A percentile compares a stretch with the other conserved stretches of the same genome.
phyloP scores from a whole-genome alignment of 148 eudicot species.

The Limonium bicolor region DNA sequence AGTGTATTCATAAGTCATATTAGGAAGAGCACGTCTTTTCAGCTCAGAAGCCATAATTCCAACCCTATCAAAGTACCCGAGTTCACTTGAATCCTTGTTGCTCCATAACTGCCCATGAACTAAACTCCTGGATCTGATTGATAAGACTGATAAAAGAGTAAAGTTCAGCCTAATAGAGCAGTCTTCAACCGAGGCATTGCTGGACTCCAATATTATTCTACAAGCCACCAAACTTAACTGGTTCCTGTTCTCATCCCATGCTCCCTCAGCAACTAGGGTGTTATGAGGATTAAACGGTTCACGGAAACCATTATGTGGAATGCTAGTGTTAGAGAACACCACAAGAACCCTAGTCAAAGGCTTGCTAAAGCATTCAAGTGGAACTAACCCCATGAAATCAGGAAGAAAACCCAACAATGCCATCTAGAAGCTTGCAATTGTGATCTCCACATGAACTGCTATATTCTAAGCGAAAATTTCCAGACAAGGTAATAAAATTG shows the following conservation, averaged over 20 bases:
- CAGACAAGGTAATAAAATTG: constrained; percentile 14
- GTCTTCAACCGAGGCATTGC: constrained; percentile 46
- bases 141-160: constrained; percentile 34
- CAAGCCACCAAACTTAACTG: constrained; percentile 61
- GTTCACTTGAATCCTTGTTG: constrained; percentile 28
- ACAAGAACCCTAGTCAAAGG: constrained; percentile 40
- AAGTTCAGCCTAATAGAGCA: constrained; percentile 62
- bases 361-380: constrained; percentile 31
- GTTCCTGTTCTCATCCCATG: constrained; percentile 42
- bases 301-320: constrained; percentile 13
- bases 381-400: constrained; percentile 35
- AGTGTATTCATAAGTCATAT: constrained; percentile 43
- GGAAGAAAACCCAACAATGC: constrained; percentile 31
- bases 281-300: constrained; percentile 42
- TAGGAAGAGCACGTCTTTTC: constrained; percentile 14
- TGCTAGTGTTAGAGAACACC: constrained; percentile 25
- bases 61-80: constrained; percentile 42
- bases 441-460: constrained; percentile 29
- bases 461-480: constrained; percentile 33
- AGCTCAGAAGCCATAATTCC: constrained; percentile 27
- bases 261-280: constrained; percentile 66
- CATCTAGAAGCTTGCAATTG: constrained; percentile 39
- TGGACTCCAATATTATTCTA: constrained; percentile 23
- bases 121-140: constrained; percentile 45
- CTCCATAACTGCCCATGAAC: constrained; percentile 75